These are phyloP conservation scores for Metschnikowia lunata DNA, from an alignment of 805 yeast species.

Conservation along the genomic window DNA sequence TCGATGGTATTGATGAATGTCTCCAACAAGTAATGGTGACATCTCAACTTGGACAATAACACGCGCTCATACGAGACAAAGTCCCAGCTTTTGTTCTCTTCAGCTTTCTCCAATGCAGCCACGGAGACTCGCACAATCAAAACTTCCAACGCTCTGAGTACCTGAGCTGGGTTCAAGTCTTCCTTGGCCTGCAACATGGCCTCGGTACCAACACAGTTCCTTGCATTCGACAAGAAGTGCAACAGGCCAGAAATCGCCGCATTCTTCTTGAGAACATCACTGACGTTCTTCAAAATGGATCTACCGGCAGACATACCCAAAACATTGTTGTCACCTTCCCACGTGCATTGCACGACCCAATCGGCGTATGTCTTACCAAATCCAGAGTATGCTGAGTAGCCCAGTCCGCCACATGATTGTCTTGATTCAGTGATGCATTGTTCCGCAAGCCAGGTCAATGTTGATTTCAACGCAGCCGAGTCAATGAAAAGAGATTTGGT, in stretches of 20 bases:
- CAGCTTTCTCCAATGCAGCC: conserved; percentile 26
- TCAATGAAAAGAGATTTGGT: conserved; percentile 43
- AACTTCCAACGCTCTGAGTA: conserved; percentile 28
- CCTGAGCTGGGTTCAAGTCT: conserved; percentile 17
- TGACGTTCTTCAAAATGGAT: conserved; percentile 32
- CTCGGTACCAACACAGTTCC: conserved; percentile 2
- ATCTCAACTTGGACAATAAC: conserved; percentile 38
- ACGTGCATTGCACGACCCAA: conserved; percentile 47
- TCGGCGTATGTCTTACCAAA: conserved; percentile 43
- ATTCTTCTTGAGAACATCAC: conserved; percentile 21
- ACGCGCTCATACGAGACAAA: conserved; percentile 35
- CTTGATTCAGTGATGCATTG: conserved; percentile 39
- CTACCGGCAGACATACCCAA: conserved; percentile 41
- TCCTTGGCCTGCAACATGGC: conserved; percentile 6
- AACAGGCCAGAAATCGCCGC: conserved; percentile 12
- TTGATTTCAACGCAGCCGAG: conserved; percentile 42
- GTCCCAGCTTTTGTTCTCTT: conserved; percentile 31
- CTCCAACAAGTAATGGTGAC: conserved; percentile 39
- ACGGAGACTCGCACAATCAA: conserved; percentile 33
- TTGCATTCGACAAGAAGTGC: conserved; percentile 15
- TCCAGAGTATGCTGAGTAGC: conserved; percentile 42
- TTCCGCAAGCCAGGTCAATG: conserved; percentile 43
- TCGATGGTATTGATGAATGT: conserved; percentile 23
- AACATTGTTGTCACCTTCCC: conserved; percentile 49
- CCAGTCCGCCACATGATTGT: conserved; percentile 48